A percentile compares a stretch with the other conserved stretches of the same genome.
Evolutionary conservation across 192 early-diverging fungal genomes (phyloP).

Genomic region (Powellomyces hirtus): DNA sequence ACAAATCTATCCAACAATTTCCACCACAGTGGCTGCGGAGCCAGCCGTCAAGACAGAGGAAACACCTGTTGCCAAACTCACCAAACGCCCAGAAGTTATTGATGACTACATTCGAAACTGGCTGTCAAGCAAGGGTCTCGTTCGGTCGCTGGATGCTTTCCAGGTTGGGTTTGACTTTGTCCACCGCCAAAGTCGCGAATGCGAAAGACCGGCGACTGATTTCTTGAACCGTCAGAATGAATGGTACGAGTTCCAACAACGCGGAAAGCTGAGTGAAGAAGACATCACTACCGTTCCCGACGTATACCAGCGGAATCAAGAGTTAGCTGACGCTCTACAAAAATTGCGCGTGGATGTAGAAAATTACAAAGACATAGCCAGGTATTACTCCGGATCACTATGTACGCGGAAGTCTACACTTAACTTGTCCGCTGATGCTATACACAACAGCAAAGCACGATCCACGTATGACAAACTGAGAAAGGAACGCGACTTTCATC

Average conservation of each 20-base stretch:
- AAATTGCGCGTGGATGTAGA: constrained; percentile 51
- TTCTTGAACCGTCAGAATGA: constrained; percentile 54
- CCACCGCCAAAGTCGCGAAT: neutral
- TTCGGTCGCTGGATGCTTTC: constrained; percentile 54
- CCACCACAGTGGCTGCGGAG: constrained; percentile 11
- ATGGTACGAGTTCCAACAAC: constrained; percentile 57
- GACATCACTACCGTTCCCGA: constrained; percentile 52
- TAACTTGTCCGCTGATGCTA: neutral
- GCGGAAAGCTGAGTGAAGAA: constrained; percentile 43
- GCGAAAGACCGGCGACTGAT: neutral
- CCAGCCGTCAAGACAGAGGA: constrained; percentile 20
- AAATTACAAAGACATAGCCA: constrained; percentile 58
- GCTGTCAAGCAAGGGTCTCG: constrained; percentile 48
- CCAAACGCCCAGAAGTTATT: constrained; percentile 54
- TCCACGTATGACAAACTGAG: constrained; percentile 56
- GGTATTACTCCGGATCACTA: constrained; percentile 13
- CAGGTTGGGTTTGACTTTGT: constrained; percentile 31
- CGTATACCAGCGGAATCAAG: constrained; percentile 55
- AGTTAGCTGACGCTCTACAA: constrained; percentile 48
- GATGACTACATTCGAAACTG: constrained; percentile 62
- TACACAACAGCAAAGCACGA: constrained; percentile 46
- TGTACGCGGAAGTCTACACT: neutral
- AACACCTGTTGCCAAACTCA: constrained; percentile 25
- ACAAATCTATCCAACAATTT: neutral
- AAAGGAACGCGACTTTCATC: constrained; percentile 58